Base-by-base conservation (phyloP, 2,329 filamentous ascomycete species). In the Aurifilum marmelostoma region DNA sequence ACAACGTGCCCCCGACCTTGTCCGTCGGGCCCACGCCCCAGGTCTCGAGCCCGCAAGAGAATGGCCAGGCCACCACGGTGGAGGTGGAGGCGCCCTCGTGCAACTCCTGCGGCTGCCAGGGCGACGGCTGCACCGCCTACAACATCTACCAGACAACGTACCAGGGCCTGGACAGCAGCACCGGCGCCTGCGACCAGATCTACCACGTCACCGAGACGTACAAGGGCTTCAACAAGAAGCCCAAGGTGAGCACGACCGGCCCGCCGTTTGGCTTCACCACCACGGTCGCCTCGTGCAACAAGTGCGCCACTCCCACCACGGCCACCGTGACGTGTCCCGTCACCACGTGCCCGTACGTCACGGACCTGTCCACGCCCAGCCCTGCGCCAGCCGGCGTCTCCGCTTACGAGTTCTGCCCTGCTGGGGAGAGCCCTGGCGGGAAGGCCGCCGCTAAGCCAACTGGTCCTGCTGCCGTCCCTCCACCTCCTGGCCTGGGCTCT, bases 51-150 rank as follows among this genome's bases (percentile, higher is more conserved):
- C 39, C 54, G 24, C 34, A 43, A 16, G 61, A 63, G 39, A 27
- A 21, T 14, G 65, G 65, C 12, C 18, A 50, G 29, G 7, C 65
- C 39, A 66, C 50, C 65, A 66, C 39, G 32, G 39, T 67, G 27
- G 52, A 66, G 41, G 60, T 66, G 41, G 39, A 56, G 47, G 65
- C 65, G 27, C 65, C 65, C 29, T 37, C 16, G 14, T 66, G 65
- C 65, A 60, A 66, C 54, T 37, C 39, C 12, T 66, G 65, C 54
- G 65, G 65, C 39, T 66, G 65, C 65, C 54, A 66, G 27, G 65
- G 65, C 56, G 56, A 37, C 56, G 54, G 39, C 41, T 66, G 65
- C 56, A 50, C 41, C 14, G 65, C 65, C 39, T 29, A 37, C 29
- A 61, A 47, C 27, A 41, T 66, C 29, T 60, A 66, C 54, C 39